Conservation (phyloP, 139 green algal species). For the Zygnema cylindricum region DNA sequence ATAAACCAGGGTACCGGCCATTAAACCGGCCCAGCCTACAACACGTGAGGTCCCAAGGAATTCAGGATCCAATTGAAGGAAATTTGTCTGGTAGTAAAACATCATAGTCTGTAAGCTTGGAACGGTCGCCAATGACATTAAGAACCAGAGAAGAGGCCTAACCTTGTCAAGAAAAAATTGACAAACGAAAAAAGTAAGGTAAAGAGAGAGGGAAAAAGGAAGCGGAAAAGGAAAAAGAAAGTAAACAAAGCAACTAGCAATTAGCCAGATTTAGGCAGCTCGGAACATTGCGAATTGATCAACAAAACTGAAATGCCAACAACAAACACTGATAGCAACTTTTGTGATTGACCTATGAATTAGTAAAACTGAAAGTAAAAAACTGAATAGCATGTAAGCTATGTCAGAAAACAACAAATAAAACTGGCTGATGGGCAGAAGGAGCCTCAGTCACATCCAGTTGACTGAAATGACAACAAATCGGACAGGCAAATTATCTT, state of each 20-base stretch:
- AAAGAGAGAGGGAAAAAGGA: background rate
- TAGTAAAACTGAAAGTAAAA: too few species aligned
- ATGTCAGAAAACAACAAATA: too few species aligned
- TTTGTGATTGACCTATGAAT: too few species aligned
- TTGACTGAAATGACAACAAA: too few species aligned
- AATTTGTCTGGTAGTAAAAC: constrained; percentile 52
- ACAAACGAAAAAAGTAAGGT: background rate
- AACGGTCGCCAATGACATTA: constrained; percentile 10
- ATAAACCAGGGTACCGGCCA: constrained; percentile 52
- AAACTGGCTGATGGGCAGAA: too few species aligned
- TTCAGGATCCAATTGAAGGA: constrained; percentile 16
- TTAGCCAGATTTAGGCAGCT: too few species aligned
- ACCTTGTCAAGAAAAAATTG: background rate
- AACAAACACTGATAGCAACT: too few species aligned
- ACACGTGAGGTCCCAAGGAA: constrained; percentile 24
- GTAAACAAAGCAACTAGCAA: background rate
- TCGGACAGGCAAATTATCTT: too few species aligned
- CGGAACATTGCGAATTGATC: too few species aligned
- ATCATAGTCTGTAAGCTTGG: constrained; percentile 10
- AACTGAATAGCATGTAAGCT: too few species aligned
- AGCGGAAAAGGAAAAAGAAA: background rate
- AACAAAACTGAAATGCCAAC: too few species aligned
- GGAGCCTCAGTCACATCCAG: too few species aligned
- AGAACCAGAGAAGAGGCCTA: constrained; percentile 58
- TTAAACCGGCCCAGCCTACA: constrained; percentile 45